Conservation (phyloP, 2,329 filamentous ascomycete genomes). For the Cercospora sesami region DNA sequence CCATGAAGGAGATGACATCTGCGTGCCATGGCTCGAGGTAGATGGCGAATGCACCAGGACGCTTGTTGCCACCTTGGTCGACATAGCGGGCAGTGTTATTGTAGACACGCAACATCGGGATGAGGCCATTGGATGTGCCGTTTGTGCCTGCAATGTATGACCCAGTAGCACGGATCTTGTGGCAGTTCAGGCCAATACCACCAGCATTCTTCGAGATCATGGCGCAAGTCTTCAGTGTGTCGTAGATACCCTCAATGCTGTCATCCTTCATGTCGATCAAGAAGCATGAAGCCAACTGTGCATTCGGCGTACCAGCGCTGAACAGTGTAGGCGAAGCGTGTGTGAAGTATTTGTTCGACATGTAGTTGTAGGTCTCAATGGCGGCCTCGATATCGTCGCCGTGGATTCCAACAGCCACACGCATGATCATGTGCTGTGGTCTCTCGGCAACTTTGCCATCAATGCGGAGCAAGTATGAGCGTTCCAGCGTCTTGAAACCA, state of each 20-base stretch:
- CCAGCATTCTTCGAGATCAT: slow-evolving; percentile 99
- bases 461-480: slow-evolving; percentile 94
- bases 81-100: slow-evolving; percentile 99
- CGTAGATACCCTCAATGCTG: slow-evolving; percentile 98
- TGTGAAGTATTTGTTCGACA: slow-evolving; percentile 98
- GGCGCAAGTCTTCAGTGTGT: slow-evolving; percentile 97
- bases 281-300: slow-evolving; percentile 97
- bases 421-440: slow-evolving; percentile 99
- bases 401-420: slow-evolving; percentile 95
- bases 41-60: slow-evolving; percentile 95
- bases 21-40: slow-evolving; percentile 99
- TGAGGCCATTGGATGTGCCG: slow-evolving; percentile 93
- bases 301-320: slow-evolving; percentile 92
- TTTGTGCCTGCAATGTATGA: slow-evolving; percentile 99
- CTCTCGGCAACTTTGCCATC: slow-evolving; percentile 95
- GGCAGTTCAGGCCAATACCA: slow-evolving; percentile 93
- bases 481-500: slow-evolving; percentile 98
- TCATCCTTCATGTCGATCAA: slow-evolving; percentile 99
- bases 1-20: slow-evolving; percentile 95
- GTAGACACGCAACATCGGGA: slow-evolving; percentile 97
- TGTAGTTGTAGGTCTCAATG: slow-evolving; percentile 96
- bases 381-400: slow-evolving; percentile 91
- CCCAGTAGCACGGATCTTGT: slow-evolving; percentile 94
- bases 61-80: slow-evolving; percentile 98
- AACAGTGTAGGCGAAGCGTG: slow-evolving; percentile 97